Evolutionary conservation across 371 early-diverging fungal species (phyloP), one percentile per base, ranked within the genome.

Genomic region (Thermomucor indicae-seudaticae): DNA sequence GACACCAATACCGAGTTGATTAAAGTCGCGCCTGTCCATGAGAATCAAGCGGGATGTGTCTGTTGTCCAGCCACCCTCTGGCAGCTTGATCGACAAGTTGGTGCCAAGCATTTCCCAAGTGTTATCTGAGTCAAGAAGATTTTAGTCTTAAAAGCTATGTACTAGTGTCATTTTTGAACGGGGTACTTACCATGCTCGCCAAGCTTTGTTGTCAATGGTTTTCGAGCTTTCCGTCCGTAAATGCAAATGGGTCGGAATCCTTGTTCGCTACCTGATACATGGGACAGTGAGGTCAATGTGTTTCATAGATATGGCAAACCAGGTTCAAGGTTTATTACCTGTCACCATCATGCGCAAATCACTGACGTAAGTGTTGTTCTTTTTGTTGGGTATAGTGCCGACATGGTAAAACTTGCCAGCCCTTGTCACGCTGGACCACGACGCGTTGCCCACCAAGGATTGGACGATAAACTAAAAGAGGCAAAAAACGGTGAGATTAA

Each of bases 41-140:
- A 93, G 74, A 43, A 91, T 66, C 32, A 95, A 63, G 11, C 93
- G 75, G 51, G 88, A 85, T 4, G 93, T 79, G 57, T 95, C 93
- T 1, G 93, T 91, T 4, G 90, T 85, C 92, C 91, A 95, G n/a
- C 75, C 70, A 8, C 82, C 84, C 49, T 89, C 84, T 1, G 81
- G 77, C 14, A 79, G 41, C 65, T 92, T 92, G 58, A 93, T 86
- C 6, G 86, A 85, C 30, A 95, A 65, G 57, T 95, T 95, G 6
- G 95, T 95, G 7, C 95, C 95, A 14, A 95, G 80, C 93, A 95
- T 95, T 52, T 92, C 92, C 95, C 95, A 95, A 4, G 93, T 67
- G 47, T 65, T 57, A 6, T 59, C 69, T 65, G 42, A 10, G 42
- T 41, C n/a, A 8, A n/a, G 25, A 2, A 19, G 31, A 35, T 30